Conservation (phyloP, 2,329 filamentous ascomycete genomes). For the Fusarium armeniacum region DNA sequence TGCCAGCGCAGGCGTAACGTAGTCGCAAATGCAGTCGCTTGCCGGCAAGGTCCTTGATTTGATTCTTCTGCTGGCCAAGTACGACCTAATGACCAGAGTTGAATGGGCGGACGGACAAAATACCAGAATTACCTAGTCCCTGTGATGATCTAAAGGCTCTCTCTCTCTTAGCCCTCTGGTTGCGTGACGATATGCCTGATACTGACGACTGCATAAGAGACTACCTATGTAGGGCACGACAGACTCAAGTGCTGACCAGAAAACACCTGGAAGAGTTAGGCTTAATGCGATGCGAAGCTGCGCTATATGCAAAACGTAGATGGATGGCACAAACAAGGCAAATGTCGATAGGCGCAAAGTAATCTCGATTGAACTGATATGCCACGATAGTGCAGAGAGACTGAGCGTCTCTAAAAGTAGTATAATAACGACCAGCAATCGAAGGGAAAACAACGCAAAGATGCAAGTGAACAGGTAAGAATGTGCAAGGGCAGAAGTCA, state of each 20-base stretch:
- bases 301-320: slow-evolving; percentile 31
- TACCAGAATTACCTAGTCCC: slow-evolving; percentile 20
- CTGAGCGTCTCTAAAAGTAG: slow-evolving; percentile 1
- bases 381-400: slow-evolving; percentile 13
- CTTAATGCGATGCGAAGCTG: slow-evolving; percentile 32
- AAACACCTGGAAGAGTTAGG: slow-evolving; percentile 27
- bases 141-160: slow-evolving; percentile 17
- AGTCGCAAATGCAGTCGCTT: slow-evolving; percentile 20
- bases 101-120: slow-evolving; percentile 5
- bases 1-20: slow-evolving; percentile 27
- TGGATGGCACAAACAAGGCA: slow-evolving; percentile 22
- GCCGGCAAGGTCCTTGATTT: slow-evolving; percentile 17
- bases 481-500: slow-evolving; percentile 28
- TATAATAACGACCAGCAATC: slow-evolving; percentile 11
- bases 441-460: slow-evolving; percentile 23
- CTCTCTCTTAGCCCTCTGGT: neutral
- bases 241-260: slow-evolving; percentile 28
- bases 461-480: slow-evolving; percentile 20
- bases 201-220: slow-evolving; percentile 25
- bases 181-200: slow-evolving; percentile 38
- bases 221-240: neutral
- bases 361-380: slow-evolving; percentile 10
- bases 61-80: slow-evolving; percentile 16
- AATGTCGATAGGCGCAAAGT: slow-evolving; percentile 21
- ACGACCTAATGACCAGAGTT: slow-evolving; percentile 8